Evolutionary conservation across 2,329 filamentous ascomycete genomes (phyloP).

Genomic region (Ophiosphaerella korrae): DNA sequence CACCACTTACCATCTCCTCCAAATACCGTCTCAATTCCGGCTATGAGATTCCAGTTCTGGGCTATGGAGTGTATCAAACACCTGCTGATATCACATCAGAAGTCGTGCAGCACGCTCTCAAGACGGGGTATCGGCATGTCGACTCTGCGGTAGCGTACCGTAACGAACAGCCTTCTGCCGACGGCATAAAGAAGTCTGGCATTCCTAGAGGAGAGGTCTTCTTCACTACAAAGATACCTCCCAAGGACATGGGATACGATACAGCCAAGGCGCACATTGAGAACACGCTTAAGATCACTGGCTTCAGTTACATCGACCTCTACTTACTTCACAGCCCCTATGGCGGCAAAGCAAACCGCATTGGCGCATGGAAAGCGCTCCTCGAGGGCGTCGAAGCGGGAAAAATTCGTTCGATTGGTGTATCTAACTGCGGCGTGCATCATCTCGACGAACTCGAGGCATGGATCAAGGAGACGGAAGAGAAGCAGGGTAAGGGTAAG

Average conservation of each 20-base stretch:
- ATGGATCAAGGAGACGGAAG: conserved; percentile 66
- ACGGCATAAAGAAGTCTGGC: conserved; percentile 63
- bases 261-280: conserved; percentile 66
- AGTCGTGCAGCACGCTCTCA: conserved; percentile 64
- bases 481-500: conserved; percentile 66
- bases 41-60: conserved; percentile 64
- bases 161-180: conserved; percentile 71
- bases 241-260: conserved; percentile 61
- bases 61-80: conserved; percentile 58
- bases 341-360: conserved; percentile 55
- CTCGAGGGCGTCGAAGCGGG: conserved; percentile 59
- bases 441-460: conserved; percentile 60
- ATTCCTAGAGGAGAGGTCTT: conserved; percentile 66
- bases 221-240: conserved; percentile 73
- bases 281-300: conserved; percentile 58
- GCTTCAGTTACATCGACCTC: conserved; percentile 70
- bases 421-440: conserved; percentile 61
- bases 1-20: conserved; percentile 51
- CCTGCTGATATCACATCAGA: conserved; percentile 63
- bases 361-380: conserved; percentile 60
- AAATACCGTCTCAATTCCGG: conserved; percentile 63
- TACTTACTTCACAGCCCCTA: conserved; percentile 62
- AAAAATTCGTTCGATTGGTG: conserved; percentile 59
- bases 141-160: conserved; percentile 69
- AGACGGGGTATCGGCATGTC: conserved; percentile 66